phyloP scores from a whole-genome alignment of 805 yeast species.

The Hanseniaspora pseudoguilliermondii region DNA sequence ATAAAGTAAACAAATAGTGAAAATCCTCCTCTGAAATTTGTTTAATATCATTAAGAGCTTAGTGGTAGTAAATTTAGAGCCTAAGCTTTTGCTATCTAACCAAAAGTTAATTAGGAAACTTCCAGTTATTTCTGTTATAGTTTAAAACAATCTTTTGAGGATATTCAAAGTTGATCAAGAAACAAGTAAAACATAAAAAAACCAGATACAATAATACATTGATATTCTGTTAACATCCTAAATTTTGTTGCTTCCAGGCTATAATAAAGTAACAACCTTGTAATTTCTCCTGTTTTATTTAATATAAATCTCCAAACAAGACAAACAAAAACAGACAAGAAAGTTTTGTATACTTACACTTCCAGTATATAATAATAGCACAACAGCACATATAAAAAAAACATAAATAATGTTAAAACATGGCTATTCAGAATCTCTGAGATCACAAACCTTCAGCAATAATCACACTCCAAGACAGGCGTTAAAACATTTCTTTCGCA shows the following conservation, averaged over 20 bases:
- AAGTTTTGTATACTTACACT: not conserved
- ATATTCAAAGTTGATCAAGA: no score
- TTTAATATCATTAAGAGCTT: not conserved
- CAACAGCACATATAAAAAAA: not conserved
- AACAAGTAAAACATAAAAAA: no score
- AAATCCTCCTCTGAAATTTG: not conserved
- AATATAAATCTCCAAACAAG: no score
- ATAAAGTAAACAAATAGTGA: not conserved
- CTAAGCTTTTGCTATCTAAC: not conserved
- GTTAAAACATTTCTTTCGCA: constrained; percentile 21
- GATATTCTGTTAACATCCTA: no score
- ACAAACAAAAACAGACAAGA: no score
- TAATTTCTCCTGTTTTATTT: no score
- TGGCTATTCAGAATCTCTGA: not conserved
- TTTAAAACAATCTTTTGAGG: no score
- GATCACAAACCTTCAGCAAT: not conserved
- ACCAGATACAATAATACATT: no score
- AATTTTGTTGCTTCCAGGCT: no score
- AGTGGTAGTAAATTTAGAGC: not conserved
- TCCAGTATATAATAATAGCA: not conserved
- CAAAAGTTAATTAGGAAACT: no score
- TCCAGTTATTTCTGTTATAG: no score
- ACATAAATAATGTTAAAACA: not conserved
- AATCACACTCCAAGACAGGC: constrained; percentile 17
- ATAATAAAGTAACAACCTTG: no score